These are phyloP conservation scores for Pholiota molesta DNA, from an alignment of 768 basidiomycete species.

Conservation along the genomic window DNA sequence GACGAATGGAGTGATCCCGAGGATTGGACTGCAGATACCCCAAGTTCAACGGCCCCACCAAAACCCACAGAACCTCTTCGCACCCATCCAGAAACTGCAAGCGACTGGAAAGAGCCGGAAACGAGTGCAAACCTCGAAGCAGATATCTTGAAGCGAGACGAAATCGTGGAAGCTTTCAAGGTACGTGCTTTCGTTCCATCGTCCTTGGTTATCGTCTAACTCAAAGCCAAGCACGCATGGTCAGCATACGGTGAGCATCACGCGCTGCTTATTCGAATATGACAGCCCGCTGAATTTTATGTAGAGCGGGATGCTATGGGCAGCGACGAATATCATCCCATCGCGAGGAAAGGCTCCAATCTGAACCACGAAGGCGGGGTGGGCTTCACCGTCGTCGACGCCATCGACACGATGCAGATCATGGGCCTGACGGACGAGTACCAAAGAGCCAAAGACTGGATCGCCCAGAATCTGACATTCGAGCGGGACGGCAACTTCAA, in stretches of 20 bases:
- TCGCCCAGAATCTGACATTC: constrained; percentile 68
- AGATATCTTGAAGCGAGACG: constrained; percentile 54
- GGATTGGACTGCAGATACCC: not conserved
- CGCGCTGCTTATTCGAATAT: not conserved
- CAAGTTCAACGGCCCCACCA: not conserved
- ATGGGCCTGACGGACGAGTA: constrained; percentile 91
- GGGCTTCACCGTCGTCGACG: constrained; percentile 87
- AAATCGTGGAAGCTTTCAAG: constrained; percentile 78
- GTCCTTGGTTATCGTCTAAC: not conserved
- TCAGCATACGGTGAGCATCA: constrained; percentile 69
- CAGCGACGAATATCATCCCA: constrained; percentile 89
- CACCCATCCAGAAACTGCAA: not conserved
- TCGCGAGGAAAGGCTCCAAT: constrained; percentile 75
- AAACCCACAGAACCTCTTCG: not conserved
- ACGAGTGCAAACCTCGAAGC: constrained; percentile 13
- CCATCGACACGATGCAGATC: constrained; percentile 87
- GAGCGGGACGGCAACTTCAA: constrained; percentile 81
- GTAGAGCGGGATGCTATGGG: constrained; percentile 92
- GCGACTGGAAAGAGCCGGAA: not conserved
- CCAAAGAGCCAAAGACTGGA: constrained; percentile 76
- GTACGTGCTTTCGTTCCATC: constrained; percentile 40
- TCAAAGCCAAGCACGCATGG: constrained; percentile 77
- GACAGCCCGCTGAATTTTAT: not conserved
- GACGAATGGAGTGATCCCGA: constrained; percentile 1
- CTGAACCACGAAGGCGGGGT: constrained; percentile 78